A percentile compares a stretch with the other conserved stretches of the same genome.
Evolutionary conservation across 257 asterid species (phyloP).

Genomic region (Penstemon barbatus): DNA sequence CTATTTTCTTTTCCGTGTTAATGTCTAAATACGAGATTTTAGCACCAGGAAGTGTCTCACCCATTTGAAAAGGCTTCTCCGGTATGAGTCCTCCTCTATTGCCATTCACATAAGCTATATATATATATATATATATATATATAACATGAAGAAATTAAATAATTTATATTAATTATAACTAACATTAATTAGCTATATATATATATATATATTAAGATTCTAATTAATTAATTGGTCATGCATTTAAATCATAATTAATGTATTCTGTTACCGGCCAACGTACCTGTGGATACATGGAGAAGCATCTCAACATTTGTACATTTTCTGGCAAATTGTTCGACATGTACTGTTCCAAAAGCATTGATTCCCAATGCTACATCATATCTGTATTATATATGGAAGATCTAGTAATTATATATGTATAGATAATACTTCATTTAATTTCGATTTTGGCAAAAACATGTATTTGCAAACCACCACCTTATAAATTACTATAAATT

Average conservation of each 20-base stretch:
- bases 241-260: not conserved
- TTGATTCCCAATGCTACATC: constrained; percentile 54
- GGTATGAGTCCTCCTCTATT: constrained; percentile 39
- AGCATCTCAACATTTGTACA: constrained; percentile 46
- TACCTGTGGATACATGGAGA: constrained; percentile 63
- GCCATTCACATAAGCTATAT: constrained; percentile 51
- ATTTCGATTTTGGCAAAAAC: too few relatives aligned
- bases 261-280: not conserved
- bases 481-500: too few relatives aligned
- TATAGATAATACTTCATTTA: too few relatives aligned
- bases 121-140: not conserved
- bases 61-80: constrained; percentile 45
- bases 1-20: constrained; percentile 39
- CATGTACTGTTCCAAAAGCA: constrained; percentile 41
- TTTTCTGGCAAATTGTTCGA: constrained; percentile 41
- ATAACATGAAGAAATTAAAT: not conserved
- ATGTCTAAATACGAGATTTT: constrained; percentile 44
- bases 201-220: too few relatives aligned
- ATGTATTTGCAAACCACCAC: too few relatives aligned
- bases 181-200: too few relatives aligned
- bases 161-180: too few relatives aligned
- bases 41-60: constrained; percentile 48
- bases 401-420: too few relatives aligned
- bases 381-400: constrained; percentile 33
- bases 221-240: too few relatives aligned